Evolutionary conservation across 2,329 filamentous ascomycete genomes (phyloP), one percentile per base, ranked within the genome.

Genomic region (Pyrenophora tritici-repentis): DNA sequence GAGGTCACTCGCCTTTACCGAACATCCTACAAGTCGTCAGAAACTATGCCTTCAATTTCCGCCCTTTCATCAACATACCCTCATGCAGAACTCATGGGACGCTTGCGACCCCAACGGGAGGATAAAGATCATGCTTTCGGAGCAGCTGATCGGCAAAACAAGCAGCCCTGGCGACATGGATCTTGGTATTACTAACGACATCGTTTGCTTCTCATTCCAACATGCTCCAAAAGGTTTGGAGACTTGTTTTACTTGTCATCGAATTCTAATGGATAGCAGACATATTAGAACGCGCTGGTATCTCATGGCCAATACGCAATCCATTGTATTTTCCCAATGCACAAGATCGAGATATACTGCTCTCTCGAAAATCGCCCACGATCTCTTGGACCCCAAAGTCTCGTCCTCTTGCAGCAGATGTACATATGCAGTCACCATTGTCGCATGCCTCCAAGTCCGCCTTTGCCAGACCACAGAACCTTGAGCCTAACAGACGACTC

Each of bases 131-230:
- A 72, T 91, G 46, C 82, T 96, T 50, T 86, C 88, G 22, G 71
- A 73, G 40, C 90, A 93, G 67, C 86, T 89, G 0, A 85, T 91
- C 50, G 57, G 63, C 33, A 67, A 61, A 33, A 48, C 52, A 2
- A 36, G 32, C 17, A 50, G 53, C 31, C 55, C 59, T 24, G 63
- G 64, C 5, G 59, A 63, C 6, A 18, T 61, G 1, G 59, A 66
- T 7, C 84, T 89, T 58, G 85, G 90, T 62, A 78, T 85, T 34
- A 77, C 89, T 55, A 88, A 87, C 66, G 90, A 92, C 63, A 73
- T 91, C 37, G 83, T 91, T 18, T 83, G 83, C 12, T 94, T 96
- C 72, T 87, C 90, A 1, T 96, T 95, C 63, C 89, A 94, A 66
- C 89, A 94, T 76, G 91, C 89, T 29, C 90, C 91, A 1, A 75